Percentiles rank a stretch among this genome's conserved stretches.
Conservation (phyloP, 83 land plant genomes). For the Isoetes engelmannii region DNA sequence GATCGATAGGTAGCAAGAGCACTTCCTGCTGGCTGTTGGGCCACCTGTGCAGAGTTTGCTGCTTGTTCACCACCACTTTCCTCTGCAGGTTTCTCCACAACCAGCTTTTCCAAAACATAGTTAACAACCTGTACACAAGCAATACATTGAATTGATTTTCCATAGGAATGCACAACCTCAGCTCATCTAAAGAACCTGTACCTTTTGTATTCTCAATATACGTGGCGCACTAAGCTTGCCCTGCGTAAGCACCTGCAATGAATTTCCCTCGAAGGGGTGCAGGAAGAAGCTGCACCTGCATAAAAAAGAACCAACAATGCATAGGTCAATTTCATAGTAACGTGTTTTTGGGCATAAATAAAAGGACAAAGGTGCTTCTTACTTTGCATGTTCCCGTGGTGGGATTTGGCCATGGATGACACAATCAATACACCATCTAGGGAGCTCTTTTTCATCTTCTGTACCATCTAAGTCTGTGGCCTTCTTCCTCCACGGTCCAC, state of each 20-base stretch:
- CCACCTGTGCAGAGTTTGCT: conserved; percentile 28
- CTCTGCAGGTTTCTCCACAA: conserved; percentile 74
- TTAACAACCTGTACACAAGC: conserved; percentile 62
- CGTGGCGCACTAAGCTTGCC: conserved; percentile 98
- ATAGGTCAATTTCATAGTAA: not conserved
- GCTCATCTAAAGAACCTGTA: conserved; percentile 8
- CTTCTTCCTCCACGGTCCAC: conserved; percentile 95
- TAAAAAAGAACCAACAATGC: too few species aligned
- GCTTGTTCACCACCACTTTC: conserved; percentile 34
- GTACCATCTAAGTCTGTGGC: conserved; percentile 77
- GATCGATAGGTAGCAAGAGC: conserved; percentile 52
- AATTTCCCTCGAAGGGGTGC: conserved; percentile 87
- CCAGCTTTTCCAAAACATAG: conserved; percentile 87
- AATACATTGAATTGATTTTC: not conserved
- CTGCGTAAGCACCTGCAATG: conserved; percentile 63
- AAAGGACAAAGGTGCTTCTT: conserved; percentile 1
- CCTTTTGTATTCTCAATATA: conserved; percentile 83
- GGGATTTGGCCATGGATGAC: conserved; percentile 71
- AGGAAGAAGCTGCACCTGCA: conserved; percentile 92
- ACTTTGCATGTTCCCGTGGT: conserved; percentile 88
- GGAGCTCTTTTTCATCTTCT: conserved; percentile 89
- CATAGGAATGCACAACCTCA: not conserved
- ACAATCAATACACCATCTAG: conserved; percentile 89
- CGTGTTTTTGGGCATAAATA: not conserved
- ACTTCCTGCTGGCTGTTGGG: conserved; percentile 33